Conservation (phyloP, 345 rosid genomes). For the Populus euphratica region DNA sequence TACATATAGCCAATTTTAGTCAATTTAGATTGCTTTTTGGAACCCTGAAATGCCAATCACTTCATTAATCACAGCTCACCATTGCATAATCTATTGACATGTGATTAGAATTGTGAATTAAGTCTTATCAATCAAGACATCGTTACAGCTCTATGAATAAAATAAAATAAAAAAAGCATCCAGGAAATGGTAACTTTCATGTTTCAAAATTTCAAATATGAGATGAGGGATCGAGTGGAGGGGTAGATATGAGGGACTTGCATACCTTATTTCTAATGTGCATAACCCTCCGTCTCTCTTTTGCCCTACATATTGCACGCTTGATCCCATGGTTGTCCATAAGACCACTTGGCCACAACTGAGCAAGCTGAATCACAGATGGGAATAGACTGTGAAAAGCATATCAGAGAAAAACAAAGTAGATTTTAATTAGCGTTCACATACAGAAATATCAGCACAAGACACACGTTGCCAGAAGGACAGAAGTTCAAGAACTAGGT, state of each 20-base stretch:
- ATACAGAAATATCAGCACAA: not conserved
- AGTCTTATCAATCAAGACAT: not conserved
- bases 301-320: constrained; percentile 78
- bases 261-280: constrained; percentile 46
- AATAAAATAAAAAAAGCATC: not conserved
- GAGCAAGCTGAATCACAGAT: constrained; percentile 63
- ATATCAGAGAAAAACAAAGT: constrained; percentile 6
- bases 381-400: constrained; percentile 21
- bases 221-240: not conserved
- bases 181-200: not conserved
- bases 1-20: not conserved
- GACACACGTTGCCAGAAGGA: not conserved
- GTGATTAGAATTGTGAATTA: not conserved
- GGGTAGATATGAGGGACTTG: not conserved
- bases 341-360: constrained; percentile 72
- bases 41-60: not conserved
- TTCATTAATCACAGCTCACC: not conserved
- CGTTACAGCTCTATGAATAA: not conserved
- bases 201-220: not conserved
- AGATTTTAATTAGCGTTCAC: not conserved
- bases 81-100: not conserved
- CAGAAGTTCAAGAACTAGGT: not conserved
- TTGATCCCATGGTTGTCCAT: constrained; percentile 93
- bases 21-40: not conserved
- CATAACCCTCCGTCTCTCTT: constrained; percentile 60